A percentile compares a stretch with the other conserved stretches of the same genome.
Conservation (phyloP, 2,329 filamentous ascomycete genomes). For the Microdochium nivale region DNA sequence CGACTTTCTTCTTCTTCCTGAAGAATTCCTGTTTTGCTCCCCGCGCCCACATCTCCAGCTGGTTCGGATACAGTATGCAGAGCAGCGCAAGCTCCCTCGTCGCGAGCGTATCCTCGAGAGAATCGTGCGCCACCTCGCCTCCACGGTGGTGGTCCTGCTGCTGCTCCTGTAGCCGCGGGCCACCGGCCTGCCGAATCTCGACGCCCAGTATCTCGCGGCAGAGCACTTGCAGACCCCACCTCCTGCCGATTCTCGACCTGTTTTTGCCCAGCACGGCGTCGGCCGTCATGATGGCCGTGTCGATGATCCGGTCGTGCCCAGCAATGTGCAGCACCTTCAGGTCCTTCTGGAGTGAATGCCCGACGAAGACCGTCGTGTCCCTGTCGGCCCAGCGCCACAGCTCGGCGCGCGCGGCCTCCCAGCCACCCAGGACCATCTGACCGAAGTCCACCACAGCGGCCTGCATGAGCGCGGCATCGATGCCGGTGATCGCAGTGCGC, state of each 20-base stretch:
- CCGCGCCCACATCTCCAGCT: constrained; percentile 9
- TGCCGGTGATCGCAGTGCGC: constrained; percentile 26
- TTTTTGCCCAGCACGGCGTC: constrained; percentile 13
- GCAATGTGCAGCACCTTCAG: constrained; percentile 28
- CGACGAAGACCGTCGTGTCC: constrained; percentile 31
- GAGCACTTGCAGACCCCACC: constrained; percentile 23
- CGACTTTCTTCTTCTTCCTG: not conserved
- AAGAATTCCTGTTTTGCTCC: not conserved
- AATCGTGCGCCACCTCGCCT: constrained; percentile 26
- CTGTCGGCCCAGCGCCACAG: constrained; percentile 28
- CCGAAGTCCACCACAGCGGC: constrained; percentile 15
- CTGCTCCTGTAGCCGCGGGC: no score
- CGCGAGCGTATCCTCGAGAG: constrained; percentile 35
- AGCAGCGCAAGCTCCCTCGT: constrained; percentile 34
- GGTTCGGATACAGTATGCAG: constrained; percentile 24
- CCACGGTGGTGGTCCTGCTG: no score
- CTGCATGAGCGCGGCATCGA: constrained; percentile 19
- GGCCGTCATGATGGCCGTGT: constrained; percentile 26
- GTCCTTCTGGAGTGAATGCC: constrained; percentile 31
- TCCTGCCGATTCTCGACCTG: not conserved
- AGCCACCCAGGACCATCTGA: constrained; percentile 25
- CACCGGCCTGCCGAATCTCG: constrained; percentile 21
- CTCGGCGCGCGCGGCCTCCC: constrained; percentile 25
- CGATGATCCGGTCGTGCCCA: constrained; percentile 28
- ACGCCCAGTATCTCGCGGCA: constrained; percentile 20